Evolutionary conservation across 768 basidiomycete genomes (phyloP).

Genomic region (Paxillus rubicundulus): DNA sequence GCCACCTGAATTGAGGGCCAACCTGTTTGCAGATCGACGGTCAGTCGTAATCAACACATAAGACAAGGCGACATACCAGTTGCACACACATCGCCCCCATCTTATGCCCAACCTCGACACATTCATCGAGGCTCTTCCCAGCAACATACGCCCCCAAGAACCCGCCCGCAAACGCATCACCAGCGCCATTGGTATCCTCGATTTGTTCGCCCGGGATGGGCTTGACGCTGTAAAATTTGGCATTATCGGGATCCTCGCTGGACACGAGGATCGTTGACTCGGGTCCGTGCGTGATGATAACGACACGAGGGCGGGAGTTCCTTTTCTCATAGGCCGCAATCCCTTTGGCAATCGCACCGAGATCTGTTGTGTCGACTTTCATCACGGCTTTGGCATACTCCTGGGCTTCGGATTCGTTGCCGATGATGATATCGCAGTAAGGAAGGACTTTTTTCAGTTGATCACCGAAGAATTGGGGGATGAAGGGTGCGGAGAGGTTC

Average conservation of each 20-base stretch:
- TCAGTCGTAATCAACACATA: background rate
- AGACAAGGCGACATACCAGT: slow-evolving; percentile 46
- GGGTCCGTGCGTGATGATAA: slow-evolving; percentile 90
- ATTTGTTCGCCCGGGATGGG: slow-evolving; percentile 61
- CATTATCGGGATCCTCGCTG: slow-evolving; percentile 49
- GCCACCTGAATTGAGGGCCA: slow-evolving; percentile 56
- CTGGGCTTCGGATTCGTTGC: slow-evolving; percentile 95
- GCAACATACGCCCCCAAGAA: slow-evolving; percentile 84
- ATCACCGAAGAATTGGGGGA: slow-evolving; percentile 85
- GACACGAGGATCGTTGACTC: slow-evolving; percentile 74
- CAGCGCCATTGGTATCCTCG: slow-evolving; percentile 97
- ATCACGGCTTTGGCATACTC: slow-evolving; percentile 78
- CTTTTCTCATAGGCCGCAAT: slow-evolving; percentile 77
- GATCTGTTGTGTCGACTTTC: slow-evolving; percentile 61
- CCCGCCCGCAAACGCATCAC: slow-evolving; percentile 96
- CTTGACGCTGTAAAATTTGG: slow-evolving; percentile 58
- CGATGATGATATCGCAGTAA: slow-evolving; percentile 86
- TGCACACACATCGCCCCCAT: slow-evolving; percentile 83
- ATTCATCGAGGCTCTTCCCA: slow-evolving; percentile 76
- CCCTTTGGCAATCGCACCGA: slow-evolving; percentile 64
- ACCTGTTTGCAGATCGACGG: slow-evolving; percentile 33
- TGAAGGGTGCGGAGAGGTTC: slow-evolving; percentile 98
- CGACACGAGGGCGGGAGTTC: slow-evolving; percentile 75
- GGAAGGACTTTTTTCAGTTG: slow-evolving; percentile 82
- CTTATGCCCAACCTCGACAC: slow-evolving; percentile 83